Evolutionary conservation across 805 yeast genomes (phyloP), one percentile per base, ranked within the genome.

Genomic region (Wickerhamomyces rabaulensis): DNA sequence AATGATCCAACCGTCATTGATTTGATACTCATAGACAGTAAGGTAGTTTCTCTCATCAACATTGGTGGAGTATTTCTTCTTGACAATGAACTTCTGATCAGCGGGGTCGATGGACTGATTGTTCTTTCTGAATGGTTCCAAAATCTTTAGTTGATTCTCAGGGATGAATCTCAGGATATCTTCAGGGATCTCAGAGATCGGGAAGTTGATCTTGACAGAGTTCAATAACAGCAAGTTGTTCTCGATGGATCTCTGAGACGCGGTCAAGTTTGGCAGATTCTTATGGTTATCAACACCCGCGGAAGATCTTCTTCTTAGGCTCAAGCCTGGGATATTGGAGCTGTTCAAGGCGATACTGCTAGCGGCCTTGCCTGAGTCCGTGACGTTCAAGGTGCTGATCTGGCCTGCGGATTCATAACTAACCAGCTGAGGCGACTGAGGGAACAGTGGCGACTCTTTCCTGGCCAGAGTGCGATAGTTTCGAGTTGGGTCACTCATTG

Each of bases 11-110:
- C 86, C 84, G 48, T 74, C 79, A 54, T 82, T 82, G 47, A 87
- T 62, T 57, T 69, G 72, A 66, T 82, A 87, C 64, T 87, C 94
- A 58, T 71, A 85, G 6, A 86, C 94, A 1, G 87, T 79, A 35
- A 84, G 64, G 60, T 69, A 82, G 61, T 78, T 77, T 49, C 94
- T 73, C n/a, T 80, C 81, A 58, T 84, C 89, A 31, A 84, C 82
- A 6, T 83, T 73, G 3, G 94, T 85, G 10, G 87, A 82, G 59
- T 87, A 87, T 54, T 79, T 79, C 56, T 76, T 74, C 46, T 52
- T 54, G 12, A 44, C 23, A 27, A 58, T 49, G 40, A 51, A 49
- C 6, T 48, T 40, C 23, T 44, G 39, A 4, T 41, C 40, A 36
- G n/a, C 40, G 2, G 39, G 48, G 33, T 7, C 53, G 45, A 23